Evolutionary conservation across 2,329 filamentous ascomycete species (phyloP).

Genomic region (Coleophoma eucalyptorum): DNA sequence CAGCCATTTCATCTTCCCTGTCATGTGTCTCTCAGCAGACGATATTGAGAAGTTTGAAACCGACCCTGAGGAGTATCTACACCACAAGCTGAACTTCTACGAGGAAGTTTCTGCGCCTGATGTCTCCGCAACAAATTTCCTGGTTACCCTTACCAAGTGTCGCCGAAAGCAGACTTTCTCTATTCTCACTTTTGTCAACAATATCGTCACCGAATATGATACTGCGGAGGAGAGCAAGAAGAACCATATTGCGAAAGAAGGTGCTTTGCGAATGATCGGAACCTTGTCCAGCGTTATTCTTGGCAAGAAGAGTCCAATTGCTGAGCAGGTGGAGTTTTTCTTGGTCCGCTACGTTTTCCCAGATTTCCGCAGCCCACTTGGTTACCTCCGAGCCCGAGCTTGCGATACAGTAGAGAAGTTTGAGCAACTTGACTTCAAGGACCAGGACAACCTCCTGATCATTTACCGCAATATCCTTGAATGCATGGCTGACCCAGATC

Average conservation of each 20-base stretch:
- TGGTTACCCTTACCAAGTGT: conserved; percentile 90
- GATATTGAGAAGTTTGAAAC: conserved; percentile 92
- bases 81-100: conserved; percentile 96
- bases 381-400: conserved; percentile 88
- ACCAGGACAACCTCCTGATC: conserved; percentile 88
- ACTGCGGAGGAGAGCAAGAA: conserved; percentile 80
- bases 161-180: conserved; percentile 95
- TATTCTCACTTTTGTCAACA: conserved; percentile 91
- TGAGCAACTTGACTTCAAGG: conserved; percentile 94
- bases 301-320: conserved; percentile 97
- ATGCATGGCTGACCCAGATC: conserved; percentile 90
- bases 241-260: conserved; percentile 93
- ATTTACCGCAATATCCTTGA: conserved; percentile 97
- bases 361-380: conserved; percentile 89
- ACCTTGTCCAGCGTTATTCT: conserved; percentile 91
- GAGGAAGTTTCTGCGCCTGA: conserved; percentile 95
- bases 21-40: conserved; percentile 87
- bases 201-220: conserved; percentile 91
- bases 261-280: conserved; percentile 94
- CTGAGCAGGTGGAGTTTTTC: conserved; percentile 97
- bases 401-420: conserved; percentile 99
- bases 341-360: conserved; percentile 98
- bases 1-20: conserved; percentile 91
- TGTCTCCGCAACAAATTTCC: conserved; percentile 92
- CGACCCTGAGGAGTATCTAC: conserved; percentile 93